A percentile compares a stretch with the other conserved stretches of the same genome.
Conservation (phyloP, 2,329 filamentous ascomycete genomes). For the Neobulgaria alba region DNA sequence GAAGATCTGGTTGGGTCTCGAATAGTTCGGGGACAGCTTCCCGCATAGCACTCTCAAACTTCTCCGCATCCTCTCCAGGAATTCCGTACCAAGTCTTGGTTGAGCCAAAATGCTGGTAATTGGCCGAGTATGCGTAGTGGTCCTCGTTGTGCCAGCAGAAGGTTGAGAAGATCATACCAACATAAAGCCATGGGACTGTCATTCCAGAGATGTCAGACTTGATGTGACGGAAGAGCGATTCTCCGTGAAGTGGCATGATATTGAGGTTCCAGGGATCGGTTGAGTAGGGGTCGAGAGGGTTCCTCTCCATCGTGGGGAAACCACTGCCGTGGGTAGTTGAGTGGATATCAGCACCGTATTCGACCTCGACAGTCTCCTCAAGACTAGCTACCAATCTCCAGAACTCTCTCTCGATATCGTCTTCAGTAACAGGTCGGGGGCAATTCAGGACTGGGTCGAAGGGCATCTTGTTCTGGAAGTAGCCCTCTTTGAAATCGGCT, state of each 20-base stretch:
- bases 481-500: conserved; percentile 86
- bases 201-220: conserved; percentile 98
- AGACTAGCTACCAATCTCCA: conserved; percentile 92
- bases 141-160: conserved; percentile 99
- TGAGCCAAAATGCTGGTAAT: conserved; percentile 96
- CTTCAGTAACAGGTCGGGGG: conserved; percentile 75
- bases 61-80: conserved; percentile 83
- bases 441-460: conserved; percentile 78
- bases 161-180: conserved; percentile 98
- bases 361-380: conserved; percentile 92
- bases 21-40: conserved; percentile 94
- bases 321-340: conserved; percentile 96
- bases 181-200: conserved; percentile 98
- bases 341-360: conserved; percentile 97
- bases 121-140: conserved; percentile 94
- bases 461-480: conserved; percentile 85
- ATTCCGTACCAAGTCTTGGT: conserved; percentile 99
- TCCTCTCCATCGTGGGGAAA: conserved; percentile 87
- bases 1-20: conserved; percentile 88
- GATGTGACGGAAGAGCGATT: conserved; percentile 93
- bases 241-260: conserved; percentile 78
- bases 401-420: conserved; percentile 93
- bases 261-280: conserved; percentile 95
- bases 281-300: conserved; percentile 79
- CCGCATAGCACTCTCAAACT: conserved; percentile 91